phyloP scores from a whole-genome alignment of 1,284 basidiomycete genomes.

The Ustilago hordei region DNA sequence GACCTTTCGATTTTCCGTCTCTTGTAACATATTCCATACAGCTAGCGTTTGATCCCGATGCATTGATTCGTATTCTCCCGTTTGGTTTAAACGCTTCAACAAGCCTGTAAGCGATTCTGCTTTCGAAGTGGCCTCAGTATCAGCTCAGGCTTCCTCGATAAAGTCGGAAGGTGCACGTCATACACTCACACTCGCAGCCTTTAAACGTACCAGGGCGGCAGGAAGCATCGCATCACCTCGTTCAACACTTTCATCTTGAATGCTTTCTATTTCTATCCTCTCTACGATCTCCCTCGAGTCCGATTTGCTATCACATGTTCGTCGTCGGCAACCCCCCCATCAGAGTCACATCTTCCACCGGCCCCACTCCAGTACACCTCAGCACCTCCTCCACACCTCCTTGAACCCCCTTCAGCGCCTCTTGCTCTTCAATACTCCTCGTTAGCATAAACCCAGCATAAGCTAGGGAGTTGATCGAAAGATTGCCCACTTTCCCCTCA shows the following conservation, averaged over 20 bases:
- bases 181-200: not conserved
- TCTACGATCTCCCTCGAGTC: too few species aligned
- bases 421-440: constrained; percentile 48
- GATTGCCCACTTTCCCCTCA: constrained; percentile 36
- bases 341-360: constrained; percentile 51
- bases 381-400: constrained; percentile 49
- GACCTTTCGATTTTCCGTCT: not conserved
- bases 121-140: not conserved
- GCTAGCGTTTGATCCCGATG: not conserved
- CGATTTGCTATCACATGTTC: constrained; percentile 13
- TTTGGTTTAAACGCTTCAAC: too few species aligned
- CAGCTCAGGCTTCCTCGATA: too few species aligned
- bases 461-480: constrained; percentile 61
- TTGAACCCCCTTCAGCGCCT: constrained; percentile 34
- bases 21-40: constrained; percentile 18
- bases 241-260: not conserved
- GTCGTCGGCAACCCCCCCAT: constrained; percentile 40
- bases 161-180: too few species aligned
- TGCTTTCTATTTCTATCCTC: not conserved
- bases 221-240: too few species aligned
- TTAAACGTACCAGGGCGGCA: not conserved
- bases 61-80: too few species aligned
- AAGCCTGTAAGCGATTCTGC: too few species aligned
- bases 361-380: constrained; percentile 33
- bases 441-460: constrained; percentile 65